Evolutionary conservation across 306 rosid genomes (phyloP).

Genomic region (Medicago lupulina): DNA sequence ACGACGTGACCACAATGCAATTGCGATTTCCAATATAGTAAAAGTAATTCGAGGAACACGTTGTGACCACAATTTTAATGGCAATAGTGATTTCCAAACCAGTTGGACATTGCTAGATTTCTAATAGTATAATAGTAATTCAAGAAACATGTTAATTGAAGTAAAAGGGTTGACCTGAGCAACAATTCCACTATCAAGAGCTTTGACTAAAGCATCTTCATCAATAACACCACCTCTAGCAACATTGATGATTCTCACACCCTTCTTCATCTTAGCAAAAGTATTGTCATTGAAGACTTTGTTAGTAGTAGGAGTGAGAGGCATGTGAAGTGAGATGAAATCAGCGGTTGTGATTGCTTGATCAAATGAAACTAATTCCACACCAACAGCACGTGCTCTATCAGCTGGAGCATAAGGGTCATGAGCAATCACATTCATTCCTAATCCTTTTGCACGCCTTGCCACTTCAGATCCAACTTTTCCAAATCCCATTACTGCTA

Average conservation of each 20-base stretch:
- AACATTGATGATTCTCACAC: slow-evolving; percentile 79
- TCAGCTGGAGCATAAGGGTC: slow-evolving; percentile 95
- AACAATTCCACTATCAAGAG: slow-evolving; percentile 81
- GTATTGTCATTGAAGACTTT: slow-evolving; percentile 75
- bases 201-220: slow-evolving; percentile 81
- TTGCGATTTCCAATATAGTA: too few relatives aligned
- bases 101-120: too few relatives aligned
- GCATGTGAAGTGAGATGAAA: slow-evolving; percentile 93
- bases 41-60: too few relatives aligned
- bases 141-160: neutral
- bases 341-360: slow-evolving; percentile 77
- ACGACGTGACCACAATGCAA: too few relatives aligned
- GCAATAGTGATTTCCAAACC: too few relatives aligned
- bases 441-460: slow-evolving; percentile 86
- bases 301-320: slow-evolving; percentile 78
- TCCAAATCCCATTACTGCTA: slow-evolving; percentile 90
- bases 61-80: too few relatives aligned
- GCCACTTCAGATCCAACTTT: slow-evolving; percentile 97
- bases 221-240: slow-evolving; percentile 96
- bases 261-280: slow-evolving; percentile 81
- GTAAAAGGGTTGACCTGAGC: slow-evolving; percentile 65
- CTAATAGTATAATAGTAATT: neutral
- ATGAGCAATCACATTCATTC: slow-evolving; percentile 88
- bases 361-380: slow-evolving; percentile 80
- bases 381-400: slow-evolving; percentile 91